These are phyloP conservation scores for Penicillium macrosclerotiorum DNA, from an alignment of 495 filamentous ascomycete species.

Conservation along the genomic window DNA sequence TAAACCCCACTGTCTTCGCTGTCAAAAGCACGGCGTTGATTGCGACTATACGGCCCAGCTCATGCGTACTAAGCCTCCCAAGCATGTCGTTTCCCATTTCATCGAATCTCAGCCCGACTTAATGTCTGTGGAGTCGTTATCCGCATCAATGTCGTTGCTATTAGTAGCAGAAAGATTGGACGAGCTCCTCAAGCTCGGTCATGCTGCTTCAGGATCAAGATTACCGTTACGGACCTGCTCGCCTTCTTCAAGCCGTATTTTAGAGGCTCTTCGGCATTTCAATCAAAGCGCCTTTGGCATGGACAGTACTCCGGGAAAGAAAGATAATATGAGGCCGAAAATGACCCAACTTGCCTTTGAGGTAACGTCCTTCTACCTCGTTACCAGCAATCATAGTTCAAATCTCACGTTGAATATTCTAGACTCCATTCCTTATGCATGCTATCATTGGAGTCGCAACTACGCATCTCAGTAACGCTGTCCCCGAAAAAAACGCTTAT, in stretches of 20 bases:
- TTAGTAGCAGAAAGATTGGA: conserved; percentile 24
- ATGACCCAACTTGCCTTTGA: conserved; percentile 39
- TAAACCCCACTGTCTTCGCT: conserved; percentile 43
- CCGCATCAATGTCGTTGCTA: conserved; percentile 24
- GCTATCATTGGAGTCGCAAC: conserved; percentile 39
- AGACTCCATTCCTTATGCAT: conserved; percentile 51
- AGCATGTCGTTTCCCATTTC: conserved; percentile 19
- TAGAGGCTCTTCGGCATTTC: conserved; percentile 38
- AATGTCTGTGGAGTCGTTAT: conserved; percentile 17
- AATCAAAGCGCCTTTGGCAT: conserved; percentile 25
- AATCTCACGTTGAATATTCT: conserved; percentile 6
- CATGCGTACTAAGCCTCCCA: conserved; percentile 1
- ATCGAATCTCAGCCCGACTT: conserved; percentile 10
- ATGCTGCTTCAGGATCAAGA: neutral
- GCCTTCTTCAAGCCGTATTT: neutral
- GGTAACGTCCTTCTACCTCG: conserved; percentile 19
- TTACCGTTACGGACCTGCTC: neutral
- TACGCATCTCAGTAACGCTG: conserved; percentile 36
- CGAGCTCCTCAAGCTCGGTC: conserved; percentile 19
- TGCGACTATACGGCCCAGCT: conserved; percentile 34
- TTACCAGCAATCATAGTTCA: neutral
- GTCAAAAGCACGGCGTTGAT: conserved; percentile 36
- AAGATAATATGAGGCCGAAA: conserved; percentile 30
- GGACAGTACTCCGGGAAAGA: conserved; percentile 16
- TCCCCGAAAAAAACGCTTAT: conserved; percentile 26